Evolutionary conservation across 106 monocot genomes (phyloP).

Genomic region (Dioscorea alata): DNA sequence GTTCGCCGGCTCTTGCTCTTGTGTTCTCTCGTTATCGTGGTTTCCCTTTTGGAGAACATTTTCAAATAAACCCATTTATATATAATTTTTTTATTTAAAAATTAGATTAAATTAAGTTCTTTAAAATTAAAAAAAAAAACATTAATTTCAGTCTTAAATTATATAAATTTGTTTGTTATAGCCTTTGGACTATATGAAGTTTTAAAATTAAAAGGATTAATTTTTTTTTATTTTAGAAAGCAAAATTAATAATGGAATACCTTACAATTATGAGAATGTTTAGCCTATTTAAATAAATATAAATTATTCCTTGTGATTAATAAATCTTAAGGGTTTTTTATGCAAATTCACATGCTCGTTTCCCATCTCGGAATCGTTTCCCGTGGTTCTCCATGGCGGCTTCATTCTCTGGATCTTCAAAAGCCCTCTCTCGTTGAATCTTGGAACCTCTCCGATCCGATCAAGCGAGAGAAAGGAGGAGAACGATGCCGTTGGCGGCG

Average conservation of each 20-base stretch:
- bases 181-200: not conserved
- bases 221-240: too few species aligned
- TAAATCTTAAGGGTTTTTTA: not conserved
- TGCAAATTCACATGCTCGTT: not conserved
- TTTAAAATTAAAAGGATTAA: too few species aligned
- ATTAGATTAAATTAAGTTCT: too few species aligned
- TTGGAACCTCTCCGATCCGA: not conserved
- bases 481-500: conserved; percentile 92
- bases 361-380: not conserved
- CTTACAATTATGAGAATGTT: too few species aligned
- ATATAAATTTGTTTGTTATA: not conserved
- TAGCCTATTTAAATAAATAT: too few species aligned
- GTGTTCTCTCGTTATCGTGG: not conserved
- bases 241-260: too few species aligned
- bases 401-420: too few species aligned
- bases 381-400: not conserved
- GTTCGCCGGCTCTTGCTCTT: too few species aligned
- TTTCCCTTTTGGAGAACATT: not conserved
- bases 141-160: too few species aligned
- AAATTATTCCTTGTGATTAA: not conserved
- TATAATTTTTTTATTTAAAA: not conserved
- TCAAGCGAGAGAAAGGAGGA: not conserved
- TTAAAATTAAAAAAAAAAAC: too few species aligned
- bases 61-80: not conserved
- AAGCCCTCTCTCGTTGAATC: not conserved